These are phyloP conservation scores for Acer saccharum DNA, from an alignment of 345 rosid species.

Conservation along the genomic window DNA sequence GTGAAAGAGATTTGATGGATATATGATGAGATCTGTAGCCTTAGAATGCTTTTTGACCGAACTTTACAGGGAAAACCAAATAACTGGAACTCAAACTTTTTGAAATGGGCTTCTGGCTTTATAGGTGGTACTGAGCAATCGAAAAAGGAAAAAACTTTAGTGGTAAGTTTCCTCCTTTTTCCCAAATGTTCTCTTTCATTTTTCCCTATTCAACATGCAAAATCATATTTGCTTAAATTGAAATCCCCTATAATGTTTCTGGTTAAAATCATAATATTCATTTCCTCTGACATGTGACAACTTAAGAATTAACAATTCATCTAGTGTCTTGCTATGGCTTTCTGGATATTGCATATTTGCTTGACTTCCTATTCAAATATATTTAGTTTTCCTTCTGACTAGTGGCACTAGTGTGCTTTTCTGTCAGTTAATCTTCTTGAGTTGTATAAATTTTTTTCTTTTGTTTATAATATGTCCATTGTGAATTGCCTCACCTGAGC, in stretches of 20 bases:
- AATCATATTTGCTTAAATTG: not conserved
- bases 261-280: not conserved
- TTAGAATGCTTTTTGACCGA: constrained; percentile 17
- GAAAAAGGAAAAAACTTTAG: constrained; percentile 34
- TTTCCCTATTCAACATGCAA: not conserved
- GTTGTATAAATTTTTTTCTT: not conserved
- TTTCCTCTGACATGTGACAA: not conserved
- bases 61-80: constrained; percentile 40
- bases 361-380: not conserved
- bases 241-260: not conserved
- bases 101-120: constrained; percentile 95
- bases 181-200: not conserved
- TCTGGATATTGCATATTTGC: not conserved
- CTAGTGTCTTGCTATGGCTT: not conserved
- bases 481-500: not conserved
- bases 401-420: not conserved
- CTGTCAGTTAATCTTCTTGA: not conserved
- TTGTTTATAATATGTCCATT: not conserved
- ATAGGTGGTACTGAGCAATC: constrained; percentile 70
- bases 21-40: constrained; percentile 5
- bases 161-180: constrained; percentile 33
- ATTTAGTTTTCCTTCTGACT: not conserved
- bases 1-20: not conserved
- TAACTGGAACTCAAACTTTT: constrained; percentile 83
- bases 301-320: not conserved